These are phyloP conservation scores for Coemansia sp. DNA, from an alignment of 192 early-diverging fungal genomes.

Conservation along the genomic window DNA sequence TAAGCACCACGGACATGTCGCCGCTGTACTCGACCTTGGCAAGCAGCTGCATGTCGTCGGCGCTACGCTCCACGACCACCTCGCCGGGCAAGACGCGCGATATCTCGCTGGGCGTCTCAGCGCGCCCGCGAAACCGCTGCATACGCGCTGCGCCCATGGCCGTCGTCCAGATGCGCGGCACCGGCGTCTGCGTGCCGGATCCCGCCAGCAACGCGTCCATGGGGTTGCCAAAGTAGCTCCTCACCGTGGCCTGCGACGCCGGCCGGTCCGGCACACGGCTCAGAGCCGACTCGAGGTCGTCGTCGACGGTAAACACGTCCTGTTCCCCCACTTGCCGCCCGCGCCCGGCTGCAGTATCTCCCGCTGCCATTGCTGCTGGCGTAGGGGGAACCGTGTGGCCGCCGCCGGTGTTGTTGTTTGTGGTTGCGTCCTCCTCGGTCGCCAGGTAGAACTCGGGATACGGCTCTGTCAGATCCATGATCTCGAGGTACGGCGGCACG, in stretches of 20 bases:
- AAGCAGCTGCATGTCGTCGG: conserved; percentile 65
- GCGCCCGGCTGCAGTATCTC: too few relatives aligned
- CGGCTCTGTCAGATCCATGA: conserved; percentile 69
- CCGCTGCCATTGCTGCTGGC: too few relatives aligned
- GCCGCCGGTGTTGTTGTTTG: background rate
- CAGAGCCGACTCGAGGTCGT: conserved; percentile 2
- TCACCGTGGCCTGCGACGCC: conserved; percentile 21
- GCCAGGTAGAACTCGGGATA: conserved; percentile 72
- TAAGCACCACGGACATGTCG: conserved; percentile 66
- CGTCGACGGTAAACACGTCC: conserved; percentile 14
- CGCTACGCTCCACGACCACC: conserved; percentile 21
- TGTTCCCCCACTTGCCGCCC: too few relatives aligned
- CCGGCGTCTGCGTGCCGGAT: conserved; percentile 21
- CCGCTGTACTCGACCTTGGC: conserved; percentile 66
- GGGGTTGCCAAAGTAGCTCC: conserved; percentile 17
- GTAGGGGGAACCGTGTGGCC: too few relatives aligned
- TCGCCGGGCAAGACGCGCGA: conserved; percentile 8
- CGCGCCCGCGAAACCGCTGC: background rate
- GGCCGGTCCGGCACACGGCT: conserved; percentile 14
- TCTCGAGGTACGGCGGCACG: conserved; percentile 66
- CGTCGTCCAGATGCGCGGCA: conserved; percentile 15
- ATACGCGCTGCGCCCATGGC: background rate
- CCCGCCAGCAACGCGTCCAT: conserved; percentile 12
- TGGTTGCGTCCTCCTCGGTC: conserved; percentile 45
- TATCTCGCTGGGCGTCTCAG: background rate